Percentiles rank a stretch among this genome's conserved stretches.
phyloP scores from a whole-genome alignment of 306 rosid genomes.

The Myrica gale region DNA sequence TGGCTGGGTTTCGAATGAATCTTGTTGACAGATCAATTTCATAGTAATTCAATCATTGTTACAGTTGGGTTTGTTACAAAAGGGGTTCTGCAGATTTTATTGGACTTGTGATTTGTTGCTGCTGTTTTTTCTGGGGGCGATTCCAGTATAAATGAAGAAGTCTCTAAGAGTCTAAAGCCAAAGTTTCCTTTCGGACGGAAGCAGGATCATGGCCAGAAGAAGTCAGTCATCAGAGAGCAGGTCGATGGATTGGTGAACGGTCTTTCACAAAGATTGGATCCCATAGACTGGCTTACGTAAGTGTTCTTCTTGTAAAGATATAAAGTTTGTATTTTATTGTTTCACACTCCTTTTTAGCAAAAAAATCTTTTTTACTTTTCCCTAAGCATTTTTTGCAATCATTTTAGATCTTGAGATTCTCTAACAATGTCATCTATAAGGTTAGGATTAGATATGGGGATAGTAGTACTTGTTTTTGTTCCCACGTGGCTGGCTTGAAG shows the following conservation, averaged over 20 bases:
- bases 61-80: too few relatives aligned
- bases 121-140: constrained; percentile 90
- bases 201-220: constrained; percentile 57
- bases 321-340: background rate
- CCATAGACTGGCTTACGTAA: constrained; percentile 99
- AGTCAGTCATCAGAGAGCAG: constrained; percentile 65
- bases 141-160: constrained; percentile 52
- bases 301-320: constrained; percentile 20
- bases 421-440: background rate
- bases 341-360: too few relatives aligned
- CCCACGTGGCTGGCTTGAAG: background rate
- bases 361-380: too few relatives aligned
- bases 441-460: background rate
- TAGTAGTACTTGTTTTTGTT: constrained; percentile 8
- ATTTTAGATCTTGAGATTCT: background rate
- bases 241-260: constrained; percentile 54
- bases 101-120: constrained; percentile 83
- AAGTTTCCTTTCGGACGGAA: constrained; percentile 61
- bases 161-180: constrained; percentile 39
- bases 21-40: too few relatives aligned
- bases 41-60: too few relatives aligned
- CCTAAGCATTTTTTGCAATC: background rate
- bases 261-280: constrained; percentile 87
- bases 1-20: too few relatives aligned
- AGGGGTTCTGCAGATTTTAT: constrained; percentile 82